Conservation (phyloP, 352 stramenopile genomes). For the Pythium phragmiticola region DNA sequence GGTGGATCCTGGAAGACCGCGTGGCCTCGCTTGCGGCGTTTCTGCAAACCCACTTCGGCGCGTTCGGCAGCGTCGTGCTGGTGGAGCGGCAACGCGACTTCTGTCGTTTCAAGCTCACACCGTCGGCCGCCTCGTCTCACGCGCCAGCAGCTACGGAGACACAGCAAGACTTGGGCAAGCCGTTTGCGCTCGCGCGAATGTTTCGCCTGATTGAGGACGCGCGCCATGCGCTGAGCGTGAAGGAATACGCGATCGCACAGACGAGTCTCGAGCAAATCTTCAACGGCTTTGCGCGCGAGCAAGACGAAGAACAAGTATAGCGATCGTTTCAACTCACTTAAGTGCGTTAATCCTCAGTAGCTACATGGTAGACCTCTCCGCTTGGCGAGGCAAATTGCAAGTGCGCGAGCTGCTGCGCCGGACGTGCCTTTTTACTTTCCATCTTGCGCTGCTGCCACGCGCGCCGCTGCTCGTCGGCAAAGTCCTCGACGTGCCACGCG, state of each 20-base stretch:
- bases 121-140: neutral
- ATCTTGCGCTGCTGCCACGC: slow-evolving; percentile 95
- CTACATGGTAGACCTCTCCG: slow-evolving; percentile 45
- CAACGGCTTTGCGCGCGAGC: slow-evolving; percentile 68
- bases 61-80: slow-evolving; percentile 26
- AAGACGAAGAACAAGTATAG: slow-evolving; percentile 29
- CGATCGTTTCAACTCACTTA: neutral
- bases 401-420: slow-evolving; percentile 70
- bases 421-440: slow-evolving; percentile 89
- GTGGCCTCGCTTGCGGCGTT: slow-evolving; percentile 39
- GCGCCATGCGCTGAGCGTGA: slow-evolving; percentile 40
- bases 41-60: slow-evolving; percentile 36
- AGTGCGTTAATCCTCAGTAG: neutral
- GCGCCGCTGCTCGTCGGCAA: slow-evolving; percentile 64
- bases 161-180: neutral
- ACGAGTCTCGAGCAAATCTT: slow-evolving; percentile 89
- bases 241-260: slow-evolving; percentile 82
- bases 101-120: slow-evolving; percentile 56
- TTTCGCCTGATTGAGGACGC: slow-evolving; percentile 58
- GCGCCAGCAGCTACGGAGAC: neutral
- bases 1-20: slow-evolving; percentile 68
- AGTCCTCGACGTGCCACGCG: slow-evolving; percentile 76
- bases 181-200: slow-evolving; percentile 34
- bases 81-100: slow-evolving; percentile 68
- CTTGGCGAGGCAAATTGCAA: slow-evolving; percentile 42